Conservation (phyloP, 176 grass and related monocot species). For the Oryza punctata region DNA sequence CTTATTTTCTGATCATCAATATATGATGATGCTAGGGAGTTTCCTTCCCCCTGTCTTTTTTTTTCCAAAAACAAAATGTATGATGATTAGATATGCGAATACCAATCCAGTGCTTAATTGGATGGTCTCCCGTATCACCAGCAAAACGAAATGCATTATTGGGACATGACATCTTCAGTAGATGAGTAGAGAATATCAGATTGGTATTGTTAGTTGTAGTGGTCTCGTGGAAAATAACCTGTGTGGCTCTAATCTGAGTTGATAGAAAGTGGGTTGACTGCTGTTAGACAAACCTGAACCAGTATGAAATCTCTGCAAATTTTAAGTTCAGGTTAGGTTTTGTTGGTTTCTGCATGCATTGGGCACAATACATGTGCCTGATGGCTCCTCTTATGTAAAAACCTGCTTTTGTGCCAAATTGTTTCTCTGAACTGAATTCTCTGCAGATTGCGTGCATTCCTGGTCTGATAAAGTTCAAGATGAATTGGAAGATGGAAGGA, state of each 20-base stretch:
- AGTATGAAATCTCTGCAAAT: background rate
- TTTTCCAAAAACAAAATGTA: background rate
- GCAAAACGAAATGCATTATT: slow-evolving; percentile 16
- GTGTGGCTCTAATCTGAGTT: background rate
- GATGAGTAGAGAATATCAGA: slow-evolving; percentile 17
- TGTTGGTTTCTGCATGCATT: background rate
- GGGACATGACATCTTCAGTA: background rate
- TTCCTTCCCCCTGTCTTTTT: background rate
- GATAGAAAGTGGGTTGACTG: slow-evolving; percentile 14
- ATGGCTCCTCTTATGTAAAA: background rate
- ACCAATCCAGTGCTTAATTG: slow-evolving; percentile 1
- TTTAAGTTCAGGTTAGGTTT: background rate
- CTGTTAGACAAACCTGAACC: slow-evolving; percentile 1
- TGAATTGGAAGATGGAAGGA: background rate
- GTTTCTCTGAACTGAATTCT: background rate
- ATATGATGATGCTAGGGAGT: background rate
- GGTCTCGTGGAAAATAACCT: background rate
- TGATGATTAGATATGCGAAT: background rate
- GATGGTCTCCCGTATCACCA: background rate
- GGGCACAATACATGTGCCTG: background rate
- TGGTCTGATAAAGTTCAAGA: background rate
- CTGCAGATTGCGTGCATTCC: background rate
- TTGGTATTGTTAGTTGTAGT: background rate
- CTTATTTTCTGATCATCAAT: background rate
- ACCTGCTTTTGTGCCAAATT: background rate